These are phyloP conservation scores for Yamagishiella unicocca DNA, from an alignment of 139 green algal species.

Conservation along the genomic window DNA sequence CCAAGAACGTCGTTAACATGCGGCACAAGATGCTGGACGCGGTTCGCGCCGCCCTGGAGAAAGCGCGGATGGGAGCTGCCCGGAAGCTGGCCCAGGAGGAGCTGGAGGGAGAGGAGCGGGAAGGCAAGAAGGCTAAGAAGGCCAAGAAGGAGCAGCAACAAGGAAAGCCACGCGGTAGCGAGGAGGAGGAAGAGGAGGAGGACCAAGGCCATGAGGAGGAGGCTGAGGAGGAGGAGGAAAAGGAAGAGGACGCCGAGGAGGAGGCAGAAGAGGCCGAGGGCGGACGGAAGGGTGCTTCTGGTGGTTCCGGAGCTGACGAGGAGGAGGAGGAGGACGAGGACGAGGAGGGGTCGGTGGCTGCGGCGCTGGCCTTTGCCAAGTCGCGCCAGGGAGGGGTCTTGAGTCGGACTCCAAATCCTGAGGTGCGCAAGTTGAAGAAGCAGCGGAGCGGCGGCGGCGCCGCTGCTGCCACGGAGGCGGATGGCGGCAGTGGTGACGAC, in stretches of 20 bases:
- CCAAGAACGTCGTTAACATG: conserved; percentile 53
- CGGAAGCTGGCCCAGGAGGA: conserved; percentile 1
- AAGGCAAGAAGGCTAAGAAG: background rate
- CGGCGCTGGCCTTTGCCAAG: background rate
- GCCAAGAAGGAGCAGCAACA: background rate
- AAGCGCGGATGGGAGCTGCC: too few relatives aligned
- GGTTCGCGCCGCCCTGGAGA: conserved; percentile 1
- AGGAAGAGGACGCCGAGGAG: too few relatives aligned
- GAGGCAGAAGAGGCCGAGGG: background rate
- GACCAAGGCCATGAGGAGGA: background rate
- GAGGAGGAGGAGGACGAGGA: background rate
- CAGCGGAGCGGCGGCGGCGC: background rate
- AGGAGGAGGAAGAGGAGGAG: background rate
- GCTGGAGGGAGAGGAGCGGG: background rate
- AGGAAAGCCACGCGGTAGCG: background rate
- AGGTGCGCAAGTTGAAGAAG: conserved; percentile 11
- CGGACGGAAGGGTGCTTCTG: background rate
- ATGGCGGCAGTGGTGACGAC: too few relatives aligned
- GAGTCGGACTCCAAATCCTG: background rate
- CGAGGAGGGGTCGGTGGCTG: background rate
- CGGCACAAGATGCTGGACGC: conserved; percentile 44
- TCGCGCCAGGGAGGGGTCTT: conserved; percentile 15
- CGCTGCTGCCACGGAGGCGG: background rate
- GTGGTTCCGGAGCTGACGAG: background rate
- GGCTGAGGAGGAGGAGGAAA: background rate